Evolutionary conservation across 225 moss, liverwort and hornwort genomes (phyloP), one percentile per base, ranked within the genome.

Genomic region (Takakia lepidozioides): DNA sequence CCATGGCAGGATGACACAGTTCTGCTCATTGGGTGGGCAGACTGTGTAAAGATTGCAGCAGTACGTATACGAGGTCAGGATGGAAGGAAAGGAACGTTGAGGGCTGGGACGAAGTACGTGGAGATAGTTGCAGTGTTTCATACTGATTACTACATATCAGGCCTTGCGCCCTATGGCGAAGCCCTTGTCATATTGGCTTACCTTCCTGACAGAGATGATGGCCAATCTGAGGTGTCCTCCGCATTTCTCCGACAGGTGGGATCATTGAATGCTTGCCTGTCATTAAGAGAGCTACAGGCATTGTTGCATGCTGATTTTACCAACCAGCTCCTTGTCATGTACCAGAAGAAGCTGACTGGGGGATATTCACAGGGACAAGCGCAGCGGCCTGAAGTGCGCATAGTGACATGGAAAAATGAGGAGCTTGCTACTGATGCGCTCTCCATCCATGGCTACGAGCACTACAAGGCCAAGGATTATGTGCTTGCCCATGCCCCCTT

Each of bases 371-470:
- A 98, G 98, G 85, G 91, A 56, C 78, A 83, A 56, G 87, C 91
- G 26, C 84, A 87, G 29, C 77, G 91, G 68, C 98, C 98, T 38
- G 98, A 98, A 76, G 90, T 91, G 35, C 87, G 90, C 25, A 87
- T 98, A 46, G 69, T 98, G 25, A 98, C 87, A 44, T 73, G 73
- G 57, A 76, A 78, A 52, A 91, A 87, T 62, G 91, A 98, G 63
- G 98, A 98, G 70, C 73, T 91, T 40, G 83, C 98, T 24, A 87
- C 91, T 29, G 83, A 98, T 74, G 87, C 98, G 59, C 76, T 91
- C 37, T 74, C 98, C 46, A 85, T 91, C 50, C 91, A 87, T 66
- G 87, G 91, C 51, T 91, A 91, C 65, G 98, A 98, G 76, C 91
- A 76, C 63, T 98, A 91, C 66, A 76, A 76, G 72, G 91, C 91